Evolutionary conservation across 2,329 filamentous ascomycete species (phyloP).

Genomic region (Phaeophleospora eucalypticola): DNA sequence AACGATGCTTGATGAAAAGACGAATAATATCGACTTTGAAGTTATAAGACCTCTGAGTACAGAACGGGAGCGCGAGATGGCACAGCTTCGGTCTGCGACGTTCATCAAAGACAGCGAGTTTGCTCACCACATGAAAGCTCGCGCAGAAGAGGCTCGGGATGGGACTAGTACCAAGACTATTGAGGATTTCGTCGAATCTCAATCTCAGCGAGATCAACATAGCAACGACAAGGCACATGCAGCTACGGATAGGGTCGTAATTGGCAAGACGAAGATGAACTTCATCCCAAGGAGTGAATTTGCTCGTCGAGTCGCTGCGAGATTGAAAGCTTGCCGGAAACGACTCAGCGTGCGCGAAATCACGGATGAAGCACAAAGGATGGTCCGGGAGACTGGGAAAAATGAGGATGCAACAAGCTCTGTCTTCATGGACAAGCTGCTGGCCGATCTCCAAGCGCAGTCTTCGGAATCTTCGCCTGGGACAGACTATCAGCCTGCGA

Average conservation of each 20-base stretch:
- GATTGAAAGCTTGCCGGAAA: not conserved
- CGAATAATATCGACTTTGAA: not conserved
- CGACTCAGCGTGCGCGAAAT: not conserved
- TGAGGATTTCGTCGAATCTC: not conserved
- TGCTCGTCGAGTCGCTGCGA: not conserved
- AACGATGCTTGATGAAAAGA: not conserved
- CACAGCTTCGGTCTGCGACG: not conserved
- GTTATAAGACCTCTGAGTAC: not conserved
- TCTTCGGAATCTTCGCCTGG: not conserved
- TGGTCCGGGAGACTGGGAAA: not conserved
- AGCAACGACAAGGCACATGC: not conserved
- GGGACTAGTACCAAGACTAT: not conserved
- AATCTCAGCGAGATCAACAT: not conserved
- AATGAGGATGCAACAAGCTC: not conserved
- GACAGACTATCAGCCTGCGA: not conserved
- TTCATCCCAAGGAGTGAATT: not conserved
- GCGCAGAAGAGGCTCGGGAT: not conserved
- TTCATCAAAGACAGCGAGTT: not conserved
- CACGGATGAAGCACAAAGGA: not conserved
- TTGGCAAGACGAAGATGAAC: not conserved
- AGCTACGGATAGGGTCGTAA: not conserved
- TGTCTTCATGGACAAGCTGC: not conserved
- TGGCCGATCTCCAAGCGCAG: not conserved
- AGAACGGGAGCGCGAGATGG: not conserved
- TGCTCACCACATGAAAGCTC: not conserved